Evolutionary conservation across 2,329 filamentous ascomycete species (phyloP), one percentile per base, ranked within the genome.

Genomic region (Xylariaceae sp.): DNA sequence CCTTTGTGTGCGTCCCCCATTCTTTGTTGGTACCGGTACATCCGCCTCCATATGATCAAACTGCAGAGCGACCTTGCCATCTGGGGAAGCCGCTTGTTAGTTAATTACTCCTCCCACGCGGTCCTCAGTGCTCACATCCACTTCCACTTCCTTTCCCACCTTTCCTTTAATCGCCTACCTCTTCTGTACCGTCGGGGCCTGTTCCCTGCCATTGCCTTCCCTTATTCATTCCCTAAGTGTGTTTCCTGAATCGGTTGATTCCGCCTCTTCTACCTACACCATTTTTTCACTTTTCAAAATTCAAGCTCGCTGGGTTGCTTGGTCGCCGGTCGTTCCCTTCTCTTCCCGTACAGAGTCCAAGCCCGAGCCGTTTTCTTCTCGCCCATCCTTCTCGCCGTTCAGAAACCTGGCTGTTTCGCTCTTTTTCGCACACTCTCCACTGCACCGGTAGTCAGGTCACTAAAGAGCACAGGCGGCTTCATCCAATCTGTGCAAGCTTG

Each of bases 401-500:
- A 62, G 64, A 62, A 68, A 68, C 67, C 68, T 66, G 68, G 68
- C 65, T 58, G 68, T 70, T 69, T 69, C 67, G 67, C 58, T 59
- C 56, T 63, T 67, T 63, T 66, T 67, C 62, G 61, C 60, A 54
- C 58, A 62, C 57, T 58, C 50, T 53, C 9, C 46, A 34, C 46
- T 19, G 19, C 44, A 37, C 39, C 1, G 19, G 19, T 19, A 19
- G 19, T 51, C 39, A 35, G 44, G 42, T 50, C 34, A 39, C 32
- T 37, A 47, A 19, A 27, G 12, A 32, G n/a, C 27, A n/a, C 30
- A 40, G 6, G 34, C 41, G 7, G 27, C 7, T 39, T 39, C 12
- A 30, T 31, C 54, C 46, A 42, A 42, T 26, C 42, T 37, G 41
- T 50, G 40, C 8, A 34, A 5, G 5, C 30, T 44, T 43, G 32